Conservation (phyloP, 345 rosid species). For the Cardamine resedifolia region DNA sequence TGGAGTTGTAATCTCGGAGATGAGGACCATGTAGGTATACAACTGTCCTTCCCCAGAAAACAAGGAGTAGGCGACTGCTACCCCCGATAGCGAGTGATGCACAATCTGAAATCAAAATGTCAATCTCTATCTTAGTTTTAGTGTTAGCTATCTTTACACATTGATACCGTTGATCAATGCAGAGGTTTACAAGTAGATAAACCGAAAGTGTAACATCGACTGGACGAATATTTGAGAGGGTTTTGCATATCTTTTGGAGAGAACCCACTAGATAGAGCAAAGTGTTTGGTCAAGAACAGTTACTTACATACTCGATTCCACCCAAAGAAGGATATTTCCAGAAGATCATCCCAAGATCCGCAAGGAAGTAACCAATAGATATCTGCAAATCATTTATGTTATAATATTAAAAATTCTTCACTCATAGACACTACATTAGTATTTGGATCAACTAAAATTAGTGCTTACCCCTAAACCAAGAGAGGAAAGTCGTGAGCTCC, state of each 20-base stretch:
- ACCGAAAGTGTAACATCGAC: not conserved
- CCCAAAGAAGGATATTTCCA: conserved; percentile 91
- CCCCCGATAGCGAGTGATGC: conserved; percentile 75
- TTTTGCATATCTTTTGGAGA: not conserved
- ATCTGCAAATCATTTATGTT: conserved; percentile 48
- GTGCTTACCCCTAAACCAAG: conserved; percentile 71
- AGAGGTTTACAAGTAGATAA: not conserved
- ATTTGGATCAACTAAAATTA: not conserved
- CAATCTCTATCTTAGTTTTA: conserved; percentile 15
- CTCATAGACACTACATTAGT: conserved; percentile 5
- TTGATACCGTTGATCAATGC: not conserved
- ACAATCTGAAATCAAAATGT: conserved; percentile 57
- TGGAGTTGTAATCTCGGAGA: conserved; percentile 90
- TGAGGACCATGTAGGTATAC: conserved; percentile 79
- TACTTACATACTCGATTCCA: conserved; percentile 87
- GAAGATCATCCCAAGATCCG: conserved; percentile 79
- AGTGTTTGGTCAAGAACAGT: conserved; percentile 17
- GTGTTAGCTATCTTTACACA: not conserved
- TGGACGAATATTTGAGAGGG: not conserved
- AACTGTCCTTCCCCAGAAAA: conserved; percentile 87
- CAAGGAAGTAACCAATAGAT: conserved; percentile 84
- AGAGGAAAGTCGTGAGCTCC: conserved; percentile 68
- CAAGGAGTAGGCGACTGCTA: conserved; percentile 80
- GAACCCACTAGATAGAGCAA: not conserved
- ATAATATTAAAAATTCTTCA: not conserved